Conservation (phyloP, 306 rosid species). For the Hippophae rhamnoides region DNA sequence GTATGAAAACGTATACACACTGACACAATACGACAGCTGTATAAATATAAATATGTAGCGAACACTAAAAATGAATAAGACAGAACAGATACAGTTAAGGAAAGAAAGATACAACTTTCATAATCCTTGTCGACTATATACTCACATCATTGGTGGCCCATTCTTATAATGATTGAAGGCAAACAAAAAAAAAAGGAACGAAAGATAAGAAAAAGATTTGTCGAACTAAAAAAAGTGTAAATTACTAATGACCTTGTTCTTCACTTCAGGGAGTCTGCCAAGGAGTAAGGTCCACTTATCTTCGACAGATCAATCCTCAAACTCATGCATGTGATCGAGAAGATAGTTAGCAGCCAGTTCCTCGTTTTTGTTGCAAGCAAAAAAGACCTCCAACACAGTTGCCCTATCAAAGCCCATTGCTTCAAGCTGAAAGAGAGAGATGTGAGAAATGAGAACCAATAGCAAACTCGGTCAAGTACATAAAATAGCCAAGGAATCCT, state of each 20-base stretch:
- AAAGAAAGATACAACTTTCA: background rate
- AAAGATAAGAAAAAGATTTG: background rate
- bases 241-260: background rate
- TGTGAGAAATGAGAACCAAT: background rate
- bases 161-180: background rate
- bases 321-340: conserved; percentile 81
- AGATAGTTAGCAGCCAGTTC: conserved; percentile 94
- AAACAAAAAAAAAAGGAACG: background rate
- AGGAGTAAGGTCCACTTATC: conserved; percentile 3
- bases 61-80: background rate
- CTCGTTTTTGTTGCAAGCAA: conserved; percentile 88
- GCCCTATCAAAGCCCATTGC: conserved; percentile 89
- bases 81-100: background rate
- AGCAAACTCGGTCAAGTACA: background rate
- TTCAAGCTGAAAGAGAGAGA: conserved; percentile 52
- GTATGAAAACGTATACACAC: background rate
- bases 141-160: background rate
- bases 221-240: background rate
- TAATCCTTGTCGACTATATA: conserved; percentile 1
- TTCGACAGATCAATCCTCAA: conserved; percentile 42
- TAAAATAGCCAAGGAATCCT: background rate
- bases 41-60: background rate
- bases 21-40: background rate
- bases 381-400: conserved; percentile 70
- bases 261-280: background rate